Percentiles rank a stretch among this genome's conserved stretches.
Conservation (phyloP, 225 moss, liverwort and hornwort species). For the Polytrichum commune region DNA sequence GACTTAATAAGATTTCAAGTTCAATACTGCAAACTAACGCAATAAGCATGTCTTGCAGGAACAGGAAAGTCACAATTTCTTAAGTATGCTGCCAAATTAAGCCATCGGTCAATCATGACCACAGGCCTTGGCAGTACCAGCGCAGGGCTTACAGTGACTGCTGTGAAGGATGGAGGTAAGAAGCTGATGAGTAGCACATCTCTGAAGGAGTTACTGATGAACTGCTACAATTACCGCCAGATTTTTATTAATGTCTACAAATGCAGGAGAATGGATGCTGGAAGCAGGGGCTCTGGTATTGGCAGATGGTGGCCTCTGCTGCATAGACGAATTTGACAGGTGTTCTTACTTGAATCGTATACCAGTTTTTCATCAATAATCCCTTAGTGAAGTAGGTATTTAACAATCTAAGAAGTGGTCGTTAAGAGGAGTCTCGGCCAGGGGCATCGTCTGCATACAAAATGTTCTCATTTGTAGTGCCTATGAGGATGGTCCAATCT, state of each 20-base stretch:
- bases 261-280: constrained; percentile 94
- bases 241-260: not conserved
- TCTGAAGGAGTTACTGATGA: no score
- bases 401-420: no score
- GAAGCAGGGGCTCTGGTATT: constrained; percentile 97
- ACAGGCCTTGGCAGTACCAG: constrained; percentile 97
- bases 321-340: constrained; percentile 99
- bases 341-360: constrained; percentile 10
- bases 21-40: not conserved
- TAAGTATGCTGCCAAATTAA: constrained; percentile 94
- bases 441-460: no score
- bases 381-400: no score
- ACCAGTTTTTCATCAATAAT: no score
- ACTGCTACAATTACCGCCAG: no score
- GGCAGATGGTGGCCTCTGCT: constrained; percentile 98
- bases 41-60: constrained; percentile 42
- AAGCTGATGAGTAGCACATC: no score
- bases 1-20: no score
- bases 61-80: constrained; percentile 98
- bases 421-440: no score
- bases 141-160: constrained; percentile 95
- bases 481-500: no score
- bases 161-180: constrained; percentile 92
- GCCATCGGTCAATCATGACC: constrained; percentile 93
- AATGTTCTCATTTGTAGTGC: no score